phyloP scores from a whole-genome alignment of 2,329 filamentous ascomycete species.

The Phyllachora maydis region DNA sequence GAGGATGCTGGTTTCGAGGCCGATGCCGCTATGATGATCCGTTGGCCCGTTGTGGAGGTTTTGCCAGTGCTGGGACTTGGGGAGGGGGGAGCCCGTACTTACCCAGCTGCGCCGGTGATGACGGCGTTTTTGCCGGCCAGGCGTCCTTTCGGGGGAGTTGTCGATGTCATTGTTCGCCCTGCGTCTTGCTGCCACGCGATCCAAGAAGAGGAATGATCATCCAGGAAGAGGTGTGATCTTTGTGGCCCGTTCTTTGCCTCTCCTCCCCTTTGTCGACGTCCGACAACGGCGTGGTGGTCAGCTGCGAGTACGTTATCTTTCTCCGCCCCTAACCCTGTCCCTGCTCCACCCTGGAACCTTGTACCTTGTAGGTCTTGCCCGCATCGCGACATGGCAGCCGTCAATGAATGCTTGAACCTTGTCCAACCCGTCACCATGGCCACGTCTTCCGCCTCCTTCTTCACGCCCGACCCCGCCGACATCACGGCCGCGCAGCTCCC shows the following conservation, averaged over 20 bases:
- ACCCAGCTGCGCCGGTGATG: conserved; percentile 76
- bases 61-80: background rate
- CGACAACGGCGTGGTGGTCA: background rate
- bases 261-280: background rate
- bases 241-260: too few species aligned
- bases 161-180: too few species aligned
- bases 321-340: background rate
- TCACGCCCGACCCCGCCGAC: conserved; percentile 2
- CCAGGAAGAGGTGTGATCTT: too few species aligned
- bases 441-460: background rate
- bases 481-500: conserved; percentile 47
- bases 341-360: too few species aligned
- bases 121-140: conserved; percentile 42
- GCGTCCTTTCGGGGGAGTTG: conserved; percentile 23
- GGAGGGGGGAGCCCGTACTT: conserved; percentile 14
- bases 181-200: too few species aligned
- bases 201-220: too few species aligned
- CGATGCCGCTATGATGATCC: conserved; percentile 50
- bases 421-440: background rate
- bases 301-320: background rate
- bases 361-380: too few species aligned
- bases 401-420: too few species aligned
- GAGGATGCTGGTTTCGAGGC: conserved; percentile 77
- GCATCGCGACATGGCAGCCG: too few species aligned
- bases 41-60: conserved; percentile 3